These are phyloP conservation scores for Trapa bicornis DNA, from an alignment of 345 rosid genomes.

Conservation along the genomic window DNA sequence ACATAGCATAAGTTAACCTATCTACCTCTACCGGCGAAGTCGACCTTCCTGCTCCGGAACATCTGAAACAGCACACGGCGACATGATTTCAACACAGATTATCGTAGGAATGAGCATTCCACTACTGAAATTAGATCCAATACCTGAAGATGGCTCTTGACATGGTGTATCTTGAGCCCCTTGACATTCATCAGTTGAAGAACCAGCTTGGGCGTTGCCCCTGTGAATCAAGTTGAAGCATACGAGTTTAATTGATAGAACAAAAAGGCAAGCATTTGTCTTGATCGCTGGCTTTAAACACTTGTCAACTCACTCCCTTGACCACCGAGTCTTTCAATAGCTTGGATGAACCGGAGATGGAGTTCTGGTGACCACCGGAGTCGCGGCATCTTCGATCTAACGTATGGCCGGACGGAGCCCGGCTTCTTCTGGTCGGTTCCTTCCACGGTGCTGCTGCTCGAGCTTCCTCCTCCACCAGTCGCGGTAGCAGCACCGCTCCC, in stretches of 20 bases:
- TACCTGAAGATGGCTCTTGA: constrained; percentile 89
- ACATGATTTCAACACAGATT: neutral
- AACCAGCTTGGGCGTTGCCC: constrained; percentile 84
- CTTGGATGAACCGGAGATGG: constrained; percentile 59
- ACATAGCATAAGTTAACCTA: neutral
- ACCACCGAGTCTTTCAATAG: constrained; percentile 73
- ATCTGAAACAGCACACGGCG: constrained; percentile 24
- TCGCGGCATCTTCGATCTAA: constrained; percentile 66
- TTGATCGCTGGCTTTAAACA: too few species aligned
- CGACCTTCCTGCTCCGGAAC: constrained; percentile 76
- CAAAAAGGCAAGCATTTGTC: too few species aligned
- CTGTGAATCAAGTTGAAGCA: constrained; percentile 13
- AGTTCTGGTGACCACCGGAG: constrained; percentile 78
- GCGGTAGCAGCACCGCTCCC: constrained; percentile 26
- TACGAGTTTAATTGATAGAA: too few species aligned
- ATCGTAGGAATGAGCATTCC: too few species aligned
- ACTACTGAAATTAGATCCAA: neutral
- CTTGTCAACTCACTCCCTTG: constrained; percentile 38
- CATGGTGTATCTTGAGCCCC: constrained; percentile 86
- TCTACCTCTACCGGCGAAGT: constrained; percentile 52
- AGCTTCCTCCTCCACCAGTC: constrained; percentile 32
- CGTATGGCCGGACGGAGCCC: constrained; percentile 46
- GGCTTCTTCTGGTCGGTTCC: constrained; percentile 45
- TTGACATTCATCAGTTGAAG: constrained; percentile 71
- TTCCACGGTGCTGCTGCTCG: constrained; percentile 88